A percentile compares a stretch with the other conserved stretches of the same genome.
Evolutionary conservation across 2,329 filamentous ascomycete genomes (phyloP).

Genomic region (Fusarium sp.): DNA sequence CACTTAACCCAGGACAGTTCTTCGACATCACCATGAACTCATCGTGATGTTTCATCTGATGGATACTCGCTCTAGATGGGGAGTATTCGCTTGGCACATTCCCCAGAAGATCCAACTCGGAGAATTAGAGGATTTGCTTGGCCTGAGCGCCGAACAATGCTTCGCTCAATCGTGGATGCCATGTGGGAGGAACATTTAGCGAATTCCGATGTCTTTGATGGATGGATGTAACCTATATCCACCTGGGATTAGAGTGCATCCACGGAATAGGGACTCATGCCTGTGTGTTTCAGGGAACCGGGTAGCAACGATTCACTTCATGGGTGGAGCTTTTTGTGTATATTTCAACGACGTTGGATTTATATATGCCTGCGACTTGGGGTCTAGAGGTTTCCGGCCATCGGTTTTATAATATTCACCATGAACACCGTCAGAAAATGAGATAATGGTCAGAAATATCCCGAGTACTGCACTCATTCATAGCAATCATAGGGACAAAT

Average conservation of each 20-base stretch:
- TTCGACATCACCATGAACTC: not conserved
- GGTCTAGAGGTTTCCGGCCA: not conserved
- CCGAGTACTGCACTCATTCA: too few species aligned
- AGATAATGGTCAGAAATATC: not conserved
- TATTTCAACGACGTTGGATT: not conserved
- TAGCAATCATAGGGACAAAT: too few species aligned
- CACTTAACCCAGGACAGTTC: too few species aligned
- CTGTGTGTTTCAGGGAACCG: not conserved
- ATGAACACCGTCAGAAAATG: not conserved
- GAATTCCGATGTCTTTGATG: not conserved
- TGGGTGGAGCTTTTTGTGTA: not conserved
- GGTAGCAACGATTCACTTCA: not conserved
- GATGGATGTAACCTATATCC: slow-evolving; percentile 1
- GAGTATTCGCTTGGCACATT: not conserved
- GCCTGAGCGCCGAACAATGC: slow-evolving; percentile 1
- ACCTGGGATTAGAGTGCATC: not conserved
- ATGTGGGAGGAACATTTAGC: not conserved
- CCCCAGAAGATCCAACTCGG: not conserved
- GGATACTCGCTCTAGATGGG: not conserved
- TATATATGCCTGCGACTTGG: not conserved
- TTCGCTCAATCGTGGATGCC: not conserved
- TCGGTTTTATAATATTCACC: not conserved
- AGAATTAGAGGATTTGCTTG: not conserved
- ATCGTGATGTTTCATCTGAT: not conserved
- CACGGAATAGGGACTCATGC: not conserved